Evolutionary conservation across 1,139 yeast species (phyloP), one percentile per base, ranked within the genome.

Genomic region (Entelexis sorbosivorans): DNA sequence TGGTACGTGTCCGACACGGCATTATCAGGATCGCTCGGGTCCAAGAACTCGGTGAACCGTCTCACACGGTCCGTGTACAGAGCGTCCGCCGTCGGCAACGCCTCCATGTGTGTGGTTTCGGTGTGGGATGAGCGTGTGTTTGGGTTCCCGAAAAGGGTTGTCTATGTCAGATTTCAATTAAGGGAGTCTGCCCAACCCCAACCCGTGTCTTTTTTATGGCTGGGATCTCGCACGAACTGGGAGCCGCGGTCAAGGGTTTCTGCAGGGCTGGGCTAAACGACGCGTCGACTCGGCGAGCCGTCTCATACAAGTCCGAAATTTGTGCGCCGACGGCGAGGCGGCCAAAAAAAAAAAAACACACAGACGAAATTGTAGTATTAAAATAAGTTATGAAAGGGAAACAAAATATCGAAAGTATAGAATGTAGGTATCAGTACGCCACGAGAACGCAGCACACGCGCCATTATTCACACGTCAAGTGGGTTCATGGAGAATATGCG

Each of bases 21-120:
- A 42, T 42, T 42, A 17, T 57, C 56, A 1, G 58, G 58, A 9
- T 66, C 66, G 22, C 49, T 44, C 20, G 58, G 58, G 22, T 72
- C 73, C 47, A 91, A 72, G 64, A 89, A 89, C 63, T 91, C 97
- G 59, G 85, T 89, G 69, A 91, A 91, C 60, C 82, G 75, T 64
- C 95, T 79, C 36, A 85, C 86, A 60, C 96, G 79, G 66, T 89
- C 97, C 55, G 82, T 78, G 61, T 59, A 61, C 16, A 61, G 58
- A 19, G 70, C 69, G 55, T 67, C 70, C 22, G 56, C 56, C 17
- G 59, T 57, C 8, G 54, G 52, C n/a, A 45, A 16, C 9, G 54
- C 54, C 29, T 51, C 54, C 54, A 51, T 51, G 29, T 19, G 26
- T 31, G 13, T 28, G 31, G 13, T n/a, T n/a, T 8, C 4, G 44